phyloP scores from a whole-genome alignment of 441 rosid species.

The Isatis lusitanica region DNA sequence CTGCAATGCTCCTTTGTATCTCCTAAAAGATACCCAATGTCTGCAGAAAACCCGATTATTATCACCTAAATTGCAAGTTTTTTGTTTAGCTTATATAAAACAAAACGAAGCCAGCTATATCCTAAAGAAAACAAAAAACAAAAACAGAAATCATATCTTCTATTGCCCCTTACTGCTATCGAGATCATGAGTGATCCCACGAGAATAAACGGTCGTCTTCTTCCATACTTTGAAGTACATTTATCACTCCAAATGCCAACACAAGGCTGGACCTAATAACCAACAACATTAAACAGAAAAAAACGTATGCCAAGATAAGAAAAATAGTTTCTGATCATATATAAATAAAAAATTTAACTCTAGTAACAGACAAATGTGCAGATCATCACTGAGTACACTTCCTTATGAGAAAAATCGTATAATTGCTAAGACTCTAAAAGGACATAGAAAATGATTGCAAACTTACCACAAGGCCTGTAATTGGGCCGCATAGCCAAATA shows the following conservation, averaged over 20 bases:
- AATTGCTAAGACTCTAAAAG: not conserved
- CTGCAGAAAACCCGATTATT: slow-evolving; percentile 96
- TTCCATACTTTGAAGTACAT: slow-evolving; percentile 83
- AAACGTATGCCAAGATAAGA: not conserved
- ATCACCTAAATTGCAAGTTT: slow-evolving; percentile 78
- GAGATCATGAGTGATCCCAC: slow-evolving; percentile 88
- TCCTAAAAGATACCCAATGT: slow-evolving; percentile 85
- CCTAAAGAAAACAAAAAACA: not conserved
- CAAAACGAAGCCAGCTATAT: slow-evolving; percentile 19
- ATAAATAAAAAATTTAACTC: not conserved
- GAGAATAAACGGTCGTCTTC: slow-evolving; percentile 89
- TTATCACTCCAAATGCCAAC: slow-evolving; percentile 99
- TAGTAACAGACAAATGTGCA: not conserved
- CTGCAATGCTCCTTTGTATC: slow-evolving; percentile 93
- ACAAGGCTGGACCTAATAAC: slow-evolving; percentile 88
- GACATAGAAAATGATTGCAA: slow-evolving; percentile 2
- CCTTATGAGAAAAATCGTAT: not conserved
- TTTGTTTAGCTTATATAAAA: slow-evolving; percentile 48
- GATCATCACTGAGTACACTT: not conserved
- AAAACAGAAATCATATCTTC: slow-evolving; percentile 17
- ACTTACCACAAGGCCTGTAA: slow-evolving; percentile 97
- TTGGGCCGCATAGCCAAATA: slow-evolving; percentile 97
- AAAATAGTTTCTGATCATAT: not conserved
- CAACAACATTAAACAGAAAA: not conserved
- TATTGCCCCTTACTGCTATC: slow-evolving; percentile 61